Evolutionary conservation across 2,329 filamentous ascomycete genomes (phyloP).

Genomic region (Sclerotinia trifoliorum): DNA sequence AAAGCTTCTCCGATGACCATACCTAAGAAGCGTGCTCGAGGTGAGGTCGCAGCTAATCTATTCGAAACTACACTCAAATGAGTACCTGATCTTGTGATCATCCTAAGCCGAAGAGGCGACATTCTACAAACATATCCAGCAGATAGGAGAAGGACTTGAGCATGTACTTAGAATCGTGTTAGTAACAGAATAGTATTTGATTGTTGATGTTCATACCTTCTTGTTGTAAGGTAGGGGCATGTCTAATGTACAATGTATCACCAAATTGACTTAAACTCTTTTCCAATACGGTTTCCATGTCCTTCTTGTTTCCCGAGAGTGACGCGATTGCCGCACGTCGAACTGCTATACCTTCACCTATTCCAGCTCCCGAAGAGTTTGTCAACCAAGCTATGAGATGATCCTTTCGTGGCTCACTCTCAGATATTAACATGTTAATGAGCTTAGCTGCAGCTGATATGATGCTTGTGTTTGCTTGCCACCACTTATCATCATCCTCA

Average conservation of each 20-base stretch:
- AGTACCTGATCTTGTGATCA: slow-evolving; percentile 66
- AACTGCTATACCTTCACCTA: slow-evolving; percentile 63
- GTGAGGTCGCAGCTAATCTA: slow-evolving; percentile 73
- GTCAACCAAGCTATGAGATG: slow-evolving; percentile 65
- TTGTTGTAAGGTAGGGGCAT: slow-evolving; percentile 81
- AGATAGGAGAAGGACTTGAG: slow-evolving; percentile 73
- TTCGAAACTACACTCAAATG: slow-evolving; percentile 84
- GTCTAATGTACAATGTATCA: slow-evolving; percentile 81
- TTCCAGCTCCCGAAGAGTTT: slow-evolving; percentile 60
- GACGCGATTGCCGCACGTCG: slow-evolving; percentile 64
- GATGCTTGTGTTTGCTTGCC: slow-evolving; percentile 34
- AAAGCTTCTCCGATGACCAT: slow-evolving; percentile 81
- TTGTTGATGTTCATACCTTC: slow-evolving; percentile 59
- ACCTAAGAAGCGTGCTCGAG: slow-evolving; percentile 75
- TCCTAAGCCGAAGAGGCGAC: slow-evolving; percentile 63
- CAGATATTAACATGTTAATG: slow-evolving; percentile 50
- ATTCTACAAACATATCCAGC: slow-evolving; percentile 73
- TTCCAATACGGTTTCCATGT: slow-evolving; percentile 59
- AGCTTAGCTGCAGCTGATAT: slow-evolving; percentile 60
- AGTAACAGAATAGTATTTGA: slow-evolving; percentile 26
- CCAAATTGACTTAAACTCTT: slow-evolving; percentile 73
- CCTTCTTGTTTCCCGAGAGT: slow-evolving; percentile 52
- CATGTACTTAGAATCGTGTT: slow-evolving; percentile 59
- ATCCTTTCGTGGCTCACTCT: slow-evolving; percentile 50
- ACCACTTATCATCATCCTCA: slow-evolving; percentile 37